Evolutionary conservation across 2,329 filamentous ascomycete species (phyloP), one percentile per base, ranked within the genome.

Genomic region (Arthrinium puccinioides): DNA sequence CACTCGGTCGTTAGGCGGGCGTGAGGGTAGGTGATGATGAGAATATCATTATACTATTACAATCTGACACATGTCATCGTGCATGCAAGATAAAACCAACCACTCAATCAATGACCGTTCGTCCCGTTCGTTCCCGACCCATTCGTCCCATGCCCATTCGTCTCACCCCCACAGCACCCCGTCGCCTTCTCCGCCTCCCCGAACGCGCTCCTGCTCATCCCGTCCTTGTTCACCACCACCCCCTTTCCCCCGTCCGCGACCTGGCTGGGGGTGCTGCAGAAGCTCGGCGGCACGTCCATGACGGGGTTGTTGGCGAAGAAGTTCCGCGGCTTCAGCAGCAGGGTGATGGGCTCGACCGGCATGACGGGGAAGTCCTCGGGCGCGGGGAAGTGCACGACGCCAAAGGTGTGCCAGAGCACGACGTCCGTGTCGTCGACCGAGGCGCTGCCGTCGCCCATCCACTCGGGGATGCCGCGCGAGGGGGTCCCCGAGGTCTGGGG

Each of bases 321-420:
- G 65, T 94, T 82, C 28, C 87, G 67, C 4, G 87, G 87, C 21
- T 86, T 68, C 27, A 94, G 67, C 24, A 94, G 70, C 48, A 94
- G 66, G 2, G 79, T 86, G 74, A 95, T 89, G 1, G 86, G 84
- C 67, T 89, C 84, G 0, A 77, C 84, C 0, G 87, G 87, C 88
- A 95, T 95, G 49, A 95, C 72, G 21, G 89, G 89, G 67, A 87
- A 95, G 60, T 95, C 89, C 56, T 96, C 89, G 0, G 88, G 87
- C 0, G 84, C 69, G 0, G 89, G 88, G 67, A 95, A 90, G 57
- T 95, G 89, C 1, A 84, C 90, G 24, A 95, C 70, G 24, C 89
- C 89, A 53, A 95, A 96, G 0, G 87, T 94, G 63, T 95, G 88
- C 88, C 88, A 96, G 13, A 95, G 74, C 2, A 96, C 88, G 21